Base-by-base conservation (phyloP, 140 eudicot species). In the Anethum foeniculum region DNA sequence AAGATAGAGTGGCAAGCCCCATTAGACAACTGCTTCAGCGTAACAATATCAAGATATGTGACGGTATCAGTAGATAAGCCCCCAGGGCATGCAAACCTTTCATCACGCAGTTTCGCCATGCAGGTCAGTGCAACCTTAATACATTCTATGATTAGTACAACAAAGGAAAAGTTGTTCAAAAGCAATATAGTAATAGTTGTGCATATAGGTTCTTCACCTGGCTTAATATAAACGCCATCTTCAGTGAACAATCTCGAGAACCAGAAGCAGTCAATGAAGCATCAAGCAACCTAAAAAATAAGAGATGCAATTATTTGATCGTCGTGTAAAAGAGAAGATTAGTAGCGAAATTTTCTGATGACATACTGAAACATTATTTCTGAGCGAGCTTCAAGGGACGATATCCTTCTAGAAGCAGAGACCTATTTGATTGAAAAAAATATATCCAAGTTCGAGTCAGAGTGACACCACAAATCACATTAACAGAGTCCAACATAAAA, bases 31-130 rank as follows among this genome's bases (percentile, higher is more conserved):
- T 89, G 97, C 65, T 90, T 91, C 44, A 91, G 83, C 91, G 89
- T 88, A 62, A 96, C 72, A 56, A 90, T 87, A 81, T 96, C 99
- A 83, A 96, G 94, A 82, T 88, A 93, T 72, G 98, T 88, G 47
- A 93, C 86, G 6, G 90, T 86, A 58, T 93, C 99, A 14, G 96
- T 86, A 77, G 84, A 87, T 60, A 90, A 71, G 81, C 90, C 94
- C 76, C 95, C 90, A 38, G 98, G 91, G 82, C 78, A 82, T 54
- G 83, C 81, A 86, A 87, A 96, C 69, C 98, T 88, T 85, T 96
- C 99, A 81, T 93, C 93, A 21, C 98, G 99, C 36, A 96, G 81
- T 87, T 93, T 96, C 3, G 98, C 97, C 98, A 96, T 95, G 92
- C 97, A 90, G 41, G 99, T 95, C 71, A 92, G 88, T 44, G 92